phyloP scores from a whole-genome alignment of 129 eudicot genomes.

The Cynara cardunculus region DNA sequence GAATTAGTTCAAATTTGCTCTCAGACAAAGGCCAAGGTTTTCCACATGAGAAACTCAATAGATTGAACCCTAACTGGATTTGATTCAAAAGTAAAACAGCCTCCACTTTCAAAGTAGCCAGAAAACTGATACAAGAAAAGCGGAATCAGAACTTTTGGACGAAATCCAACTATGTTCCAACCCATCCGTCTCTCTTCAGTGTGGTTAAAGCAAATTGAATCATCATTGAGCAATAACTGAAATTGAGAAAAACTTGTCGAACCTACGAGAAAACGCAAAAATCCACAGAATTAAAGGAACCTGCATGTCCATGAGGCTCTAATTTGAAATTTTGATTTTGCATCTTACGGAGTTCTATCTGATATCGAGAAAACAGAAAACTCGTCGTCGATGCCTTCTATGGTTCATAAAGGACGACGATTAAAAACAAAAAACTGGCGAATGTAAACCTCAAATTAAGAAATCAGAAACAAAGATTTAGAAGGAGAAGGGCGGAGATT shows the following conservation, averaged over 20 bases:
- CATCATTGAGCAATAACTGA: conserved; percentile 57
- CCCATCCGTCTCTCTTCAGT: conserved; percentile 48
- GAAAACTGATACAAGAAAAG: not conserved
- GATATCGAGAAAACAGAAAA: conserved; percentile 31
- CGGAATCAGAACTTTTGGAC: conserved; percentile 33
- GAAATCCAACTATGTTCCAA: conserved; percentile 1
- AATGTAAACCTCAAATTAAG: not conserved
- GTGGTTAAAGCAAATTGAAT: conserved; percentile 88
- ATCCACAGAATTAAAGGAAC: conserved; percentile 39
- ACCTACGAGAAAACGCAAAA: conserved; percentile 88
- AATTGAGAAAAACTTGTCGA: conserved; percentile 25
- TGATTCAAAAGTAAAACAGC: conserved; percentile 7
- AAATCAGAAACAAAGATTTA: not conserved
- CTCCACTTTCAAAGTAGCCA: conserved; percentile 22
- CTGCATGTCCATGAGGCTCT: conserved; percentile 75
- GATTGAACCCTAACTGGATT: conserved; percentile 17
- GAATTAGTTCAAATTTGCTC: conserved; percentile 28
- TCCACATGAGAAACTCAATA: conserved; percentile 57
- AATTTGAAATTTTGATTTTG: conserved; percentile 25
- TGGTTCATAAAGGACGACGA: not conserved
- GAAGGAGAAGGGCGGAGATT: not conserved
- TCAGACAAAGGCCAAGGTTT: conserved; percentile 69
- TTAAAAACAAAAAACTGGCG: not conserved
- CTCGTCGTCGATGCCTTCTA: conserved; percentile 33
- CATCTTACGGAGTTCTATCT: conserved; percentile 48